A percentile compares a stretch with the other conserved stretches of the same genome.
These are phyloP conservation scores for Sordariomycetes sp. DNA, from an alignment of 2,329 filamentous ascomycete species.

Conservation along the genomic window DNA sequence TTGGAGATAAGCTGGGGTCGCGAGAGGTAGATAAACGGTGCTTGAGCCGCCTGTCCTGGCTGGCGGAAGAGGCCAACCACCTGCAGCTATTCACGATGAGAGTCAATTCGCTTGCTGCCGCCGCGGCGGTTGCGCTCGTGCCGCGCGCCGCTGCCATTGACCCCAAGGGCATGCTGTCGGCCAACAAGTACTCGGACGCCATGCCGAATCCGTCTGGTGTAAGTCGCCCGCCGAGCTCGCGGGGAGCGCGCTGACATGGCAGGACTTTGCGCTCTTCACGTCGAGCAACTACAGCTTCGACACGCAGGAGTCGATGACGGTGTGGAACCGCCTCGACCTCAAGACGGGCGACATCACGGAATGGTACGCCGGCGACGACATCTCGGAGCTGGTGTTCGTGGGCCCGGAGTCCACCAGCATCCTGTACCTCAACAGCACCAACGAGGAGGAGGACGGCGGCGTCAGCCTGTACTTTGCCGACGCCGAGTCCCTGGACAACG, in stretches of 20 bases:
- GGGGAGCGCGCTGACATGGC: too few relatives aligned
- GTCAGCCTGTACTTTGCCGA: constrained; percentile 3
- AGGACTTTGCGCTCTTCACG: too few relatives aligned
- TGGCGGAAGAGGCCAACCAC: too few relatives aligned
- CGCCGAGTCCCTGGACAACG: background rate
- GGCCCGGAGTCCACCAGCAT: constrained; percentile 3
- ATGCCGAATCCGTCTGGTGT: constrained; percentile 1
- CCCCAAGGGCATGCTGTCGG: constrained; percentile 1
- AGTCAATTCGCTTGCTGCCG: too few relatives aligned
- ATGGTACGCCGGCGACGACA: background rate
- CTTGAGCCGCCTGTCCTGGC: too few relatives aligned
- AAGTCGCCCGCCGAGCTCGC: too few relatives aligned
- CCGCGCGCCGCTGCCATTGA: background rate
- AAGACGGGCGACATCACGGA: background rate
- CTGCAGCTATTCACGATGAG: too few relatives aligned
- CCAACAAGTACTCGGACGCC: constrained; percentile 1
- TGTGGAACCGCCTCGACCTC: constrained; percentile 2
- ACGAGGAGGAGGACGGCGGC: constrained; percentile 2
- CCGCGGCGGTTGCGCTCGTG: background rate
- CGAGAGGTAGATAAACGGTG: too few relatives aligned
- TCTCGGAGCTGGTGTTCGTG: constrained; percentile 4
- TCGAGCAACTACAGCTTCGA: too few relatives aligned
- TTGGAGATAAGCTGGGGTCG: too few relatives aligned
- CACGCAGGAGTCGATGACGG: too few relatives aligned
- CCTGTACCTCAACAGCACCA: constrained; percentile 4